A percentile compares a stretch with the other conserved stretches of the same genome.
These are phyloP conservation scores for Chloranthus sessilifolius DNA, from an alignment of 164 flowering plant species.

Conservation along the genomic window DNA sequence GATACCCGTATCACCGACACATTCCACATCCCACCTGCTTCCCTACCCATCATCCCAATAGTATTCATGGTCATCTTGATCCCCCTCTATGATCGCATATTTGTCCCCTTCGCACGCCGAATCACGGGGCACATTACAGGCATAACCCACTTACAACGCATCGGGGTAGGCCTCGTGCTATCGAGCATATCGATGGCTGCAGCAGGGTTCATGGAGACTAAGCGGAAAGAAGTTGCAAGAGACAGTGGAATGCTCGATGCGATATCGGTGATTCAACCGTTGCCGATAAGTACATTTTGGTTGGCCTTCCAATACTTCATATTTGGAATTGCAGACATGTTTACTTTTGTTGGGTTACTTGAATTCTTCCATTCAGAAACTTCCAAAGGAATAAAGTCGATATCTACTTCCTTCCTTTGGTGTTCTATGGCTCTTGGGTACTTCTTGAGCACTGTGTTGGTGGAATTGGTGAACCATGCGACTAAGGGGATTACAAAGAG, in stretches of 20 bases:
- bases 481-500: constrained; percentile 23
- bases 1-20: constrained; percentile 29
- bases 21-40: constrained; percentile 46
- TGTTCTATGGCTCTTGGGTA: constrained; percentile 47
- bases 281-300: constrained; percentile 45
- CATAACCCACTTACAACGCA: constrained; percentile 48
- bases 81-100: constrained; percentile 39
- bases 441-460: constrained; percentile 42
- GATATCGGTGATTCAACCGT: constrained; percentile 31
- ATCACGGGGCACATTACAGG: constrained; percentile 41
- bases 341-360: constrained; percentile 45
- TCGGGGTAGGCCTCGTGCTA: constrained; percentile 46
- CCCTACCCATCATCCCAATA: constrained; percentile 44
- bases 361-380: constrained; percentile 55
- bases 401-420: constrained; percentile 49
- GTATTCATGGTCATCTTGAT: constrained; percentile 34
- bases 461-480: constrained; percentile 35
- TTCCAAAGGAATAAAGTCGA: constrained; percentile 35
- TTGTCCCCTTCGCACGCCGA: constrained; percentile 29
- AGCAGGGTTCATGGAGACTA: constrained; percentile 40
- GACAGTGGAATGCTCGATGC: constrained; percentile 37
- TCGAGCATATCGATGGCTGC: constrained; percentile 41
- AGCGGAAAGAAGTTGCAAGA: constrained; percentile 31
- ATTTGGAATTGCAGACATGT: constrained; percentile 55
- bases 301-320: constrained; percentile 48